Evolutionary conservation across 1,284 basidiomycete species (phyloP).

Genomic region (Puccinia novopanici): DNA sequence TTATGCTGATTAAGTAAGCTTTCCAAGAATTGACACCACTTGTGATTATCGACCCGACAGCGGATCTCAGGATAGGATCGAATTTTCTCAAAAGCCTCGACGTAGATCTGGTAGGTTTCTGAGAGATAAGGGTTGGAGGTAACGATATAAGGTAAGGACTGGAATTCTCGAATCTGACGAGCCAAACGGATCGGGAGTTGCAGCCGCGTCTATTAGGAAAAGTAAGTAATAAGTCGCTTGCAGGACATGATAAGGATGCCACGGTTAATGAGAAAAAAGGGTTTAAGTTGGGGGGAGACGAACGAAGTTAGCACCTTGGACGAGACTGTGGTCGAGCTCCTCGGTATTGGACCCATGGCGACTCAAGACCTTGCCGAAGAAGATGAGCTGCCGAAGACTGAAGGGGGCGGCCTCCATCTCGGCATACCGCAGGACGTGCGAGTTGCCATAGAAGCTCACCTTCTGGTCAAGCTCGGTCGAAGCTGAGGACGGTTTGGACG

Average conservation of each 20-base stretch:
- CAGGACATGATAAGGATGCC: too few species aligned
- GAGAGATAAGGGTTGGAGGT: slow-evolving; percentile 82
- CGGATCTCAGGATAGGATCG: slow-evolving; percentile 74
- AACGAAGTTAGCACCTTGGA: slow-evolving; percentile 73
- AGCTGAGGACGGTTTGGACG: too few species aligned
- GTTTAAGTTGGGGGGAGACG: slow-evolving; percentile 75
- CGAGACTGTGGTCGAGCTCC: slow-evolving; percentile 66
- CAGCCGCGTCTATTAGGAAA: slow-evolving; percentile 68
- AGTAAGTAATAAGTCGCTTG: too few species aligned
- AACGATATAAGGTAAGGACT: slow-evolving; percentile 80
- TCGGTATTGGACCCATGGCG: slow-evolving; percentile 35
- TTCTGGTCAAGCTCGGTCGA: too few species aligned
- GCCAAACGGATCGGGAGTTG: slow-evolving; percentile 85
- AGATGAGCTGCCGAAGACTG: slow-evolving; percentile 73
- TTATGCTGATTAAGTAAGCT: slow-evolving; percentile 75
- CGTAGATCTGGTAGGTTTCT: slow-evolving; percentile 72
- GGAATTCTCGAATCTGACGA: slow-evolving; percentile 81
- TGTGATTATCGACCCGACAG: slow-evolving; percentile 73
- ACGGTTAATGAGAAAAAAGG: slow-evolving; percentile 19
- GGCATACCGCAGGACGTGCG: too few species aligned
- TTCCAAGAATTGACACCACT: slow-evolving; percentile 73
- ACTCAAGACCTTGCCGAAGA: slow-evolving; percentile 55
- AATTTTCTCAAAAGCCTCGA: slow-evolving; percentile 66
- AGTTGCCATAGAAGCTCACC: too few species aligned
- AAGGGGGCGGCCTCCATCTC: slow-evolving; percentile 20